Percentiles rank a stretch among this genome's conserved stretches.
These are phyloP conservation scores for Nigrospora osmanthi DNA, from an alignment of 2,329 filamentous ascomycete genomes.

Conservation along the genomic window DNA sequence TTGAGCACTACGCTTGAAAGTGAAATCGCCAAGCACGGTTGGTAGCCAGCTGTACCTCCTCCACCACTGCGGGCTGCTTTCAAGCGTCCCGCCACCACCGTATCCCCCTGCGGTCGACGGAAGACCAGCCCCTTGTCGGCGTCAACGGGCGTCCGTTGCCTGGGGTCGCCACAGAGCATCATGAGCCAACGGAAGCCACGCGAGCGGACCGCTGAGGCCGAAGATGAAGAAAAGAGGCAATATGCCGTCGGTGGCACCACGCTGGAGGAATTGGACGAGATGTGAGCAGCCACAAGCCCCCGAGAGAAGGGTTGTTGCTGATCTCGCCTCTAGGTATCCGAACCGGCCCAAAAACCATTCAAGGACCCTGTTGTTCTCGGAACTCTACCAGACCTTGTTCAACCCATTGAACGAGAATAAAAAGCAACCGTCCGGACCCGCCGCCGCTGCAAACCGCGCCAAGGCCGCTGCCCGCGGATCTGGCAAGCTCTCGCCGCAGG, in stretches of 20 bases:
- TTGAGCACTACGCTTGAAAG: no score
- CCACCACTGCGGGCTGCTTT: no score
- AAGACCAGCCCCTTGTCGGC: no score
- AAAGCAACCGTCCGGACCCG: conserved; percentile 57
- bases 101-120: no score
- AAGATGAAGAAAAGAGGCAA: conserved; percentile 43
- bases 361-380: conserved; percentile 74
- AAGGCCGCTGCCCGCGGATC: conserved; percentile 54
- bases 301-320: neutral
- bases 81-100: no score
- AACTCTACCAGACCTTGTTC: conserved; percentile 71
- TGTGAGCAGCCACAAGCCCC: conserved; percentile 20
- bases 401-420: conserved; percentile 73
- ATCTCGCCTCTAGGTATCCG: conserved; percentile 56
- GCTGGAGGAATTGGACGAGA: conserved; percentile 34
- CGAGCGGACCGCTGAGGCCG: conserved; percentile 29
- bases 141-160: no score
- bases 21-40: no score
- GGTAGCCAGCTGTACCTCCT: no score
- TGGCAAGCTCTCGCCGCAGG: conserved; percentile 59
- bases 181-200: conserved; percentile 24
- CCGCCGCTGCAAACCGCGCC: conserved; percentile 34
- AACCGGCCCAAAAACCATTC: conserved; percentile 75
- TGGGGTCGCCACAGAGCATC: neutral
- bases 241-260: conserved; percentile 33